Evolutionary conservation across 306 rosid genomes (phyloP).

Genomic region (Coriaria nepalensis): DNA sequence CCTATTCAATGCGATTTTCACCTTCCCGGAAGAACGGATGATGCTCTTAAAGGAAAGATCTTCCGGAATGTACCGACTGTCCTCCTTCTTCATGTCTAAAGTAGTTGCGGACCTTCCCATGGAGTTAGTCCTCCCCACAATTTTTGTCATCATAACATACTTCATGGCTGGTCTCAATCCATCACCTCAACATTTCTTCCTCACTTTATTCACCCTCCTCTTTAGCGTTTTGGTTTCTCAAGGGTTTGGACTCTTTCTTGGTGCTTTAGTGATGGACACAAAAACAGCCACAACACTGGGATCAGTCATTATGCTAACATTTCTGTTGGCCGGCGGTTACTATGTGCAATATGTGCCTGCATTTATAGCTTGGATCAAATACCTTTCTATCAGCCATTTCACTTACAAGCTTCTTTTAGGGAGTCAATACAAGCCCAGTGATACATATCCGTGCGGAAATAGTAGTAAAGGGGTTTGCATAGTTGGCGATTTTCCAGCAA

Average conservation of each 20-base stretch:
- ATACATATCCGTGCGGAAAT: constrained; percentile 57
- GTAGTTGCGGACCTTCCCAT: constrained; percentile 45
- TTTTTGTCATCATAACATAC: constrained; percentile 34
- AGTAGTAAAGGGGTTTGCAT: too few relatives aligned
- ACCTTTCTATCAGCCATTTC: constrained; percentile 32
- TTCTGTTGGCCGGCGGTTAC: constrained; percentile 44
- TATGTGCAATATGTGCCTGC: constrained; percentile 49
- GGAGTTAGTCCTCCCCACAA: constrained; percentile 54
- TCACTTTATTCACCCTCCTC: constrained; percentile 23
- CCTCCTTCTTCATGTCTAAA: constrained; percentile 54
- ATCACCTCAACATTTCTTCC: constrained; percentile 9
- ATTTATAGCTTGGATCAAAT: constrained; percentile 49
- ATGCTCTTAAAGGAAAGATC: constrained; percentile 55
- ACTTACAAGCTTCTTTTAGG: constrained; percentile 39
- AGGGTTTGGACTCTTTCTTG: constrained; percentile 61
- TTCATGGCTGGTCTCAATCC: constrained; percentile 50
- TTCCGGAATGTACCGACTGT: constrained; percentile 60
- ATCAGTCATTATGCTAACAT: constrained; percentile 47
- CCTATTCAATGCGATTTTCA: constrained; percentile 49
- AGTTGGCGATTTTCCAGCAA: too few relatives aligned
- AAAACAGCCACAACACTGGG: constrained; percentile 43
- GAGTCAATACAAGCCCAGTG: constrained; percentile 30
- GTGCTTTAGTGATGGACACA: constrained; percentile 45
- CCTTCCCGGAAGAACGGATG: constrained; percentile 50
- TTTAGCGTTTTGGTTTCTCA: constrained; percentile 43